phyloP scores from a whole-genome alignment of 805 yeast species.

The Danielia reshetovae region DNA sequence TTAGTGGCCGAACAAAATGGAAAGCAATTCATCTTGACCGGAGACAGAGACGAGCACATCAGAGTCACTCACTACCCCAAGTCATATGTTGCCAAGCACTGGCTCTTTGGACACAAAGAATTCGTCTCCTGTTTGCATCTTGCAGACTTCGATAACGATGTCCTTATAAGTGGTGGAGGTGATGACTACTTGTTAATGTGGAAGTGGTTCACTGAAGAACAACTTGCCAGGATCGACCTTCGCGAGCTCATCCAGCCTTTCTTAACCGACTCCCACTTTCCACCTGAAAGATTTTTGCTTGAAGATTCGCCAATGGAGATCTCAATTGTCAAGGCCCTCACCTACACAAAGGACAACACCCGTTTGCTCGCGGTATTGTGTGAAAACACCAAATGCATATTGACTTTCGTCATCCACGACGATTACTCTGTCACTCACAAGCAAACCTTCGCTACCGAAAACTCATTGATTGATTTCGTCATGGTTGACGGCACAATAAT shows the following conservation, averaged over 20 bases:
- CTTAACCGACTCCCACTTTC: slow-evolving; percentile 55
- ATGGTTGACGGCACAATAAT: slow-evolving; percentile 16
- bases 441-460: slow-evolving; percentile 24
- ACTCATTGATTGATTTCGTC: slow-evolving; percentile 28
- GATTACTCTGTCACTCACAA: slow-evolving; percentile 24
- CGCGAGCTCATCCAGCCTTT: slow-evolving; percentile 34
- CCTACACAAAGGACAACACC: slow-evolving; percentile 21
- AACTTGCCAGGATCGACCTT: slow-evolving; percentile 48
- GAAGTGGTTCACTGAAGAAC: slow-evolving; percentile 62
- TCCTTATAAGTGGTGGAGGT: slow-evolving; percentile 86
- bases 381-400: slow-evolving; percentile 48
- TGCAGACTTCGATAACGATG: slow-evolving; percentile 46
- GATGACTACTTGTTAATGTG: slow-evolving; percentile 71
- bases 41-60: slow-evolving; percentile 96
- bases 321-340: slow-evolving; percentile 44
- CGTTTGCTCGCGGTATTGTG: slow-evolving; percentile 42
- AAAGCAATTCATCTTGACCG: slow-evolving; percentile 59
- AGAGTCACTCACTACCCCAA: slow-evolving; percentile 78
- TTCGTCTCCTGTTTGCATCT: slow-evolving; percentile 68
- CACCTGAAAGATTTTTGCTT: slow-evolving; percentile 61
- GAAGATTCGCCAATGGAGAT: slow-evolving; percentile 49
- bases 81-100: slow-evolving; percentile 71
- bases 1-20: slow-evolving; percentile 37
- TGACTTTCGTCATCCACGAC: slow-evolving; percentile 30
- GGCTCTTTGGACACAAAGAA: slow-evolving; percentile 83